A percentile compares a stretch with the other conserved stretches of the same genome.
Evolutionary conservation across 2,329 filamentous ascomycete genomes (phyloP).

Genomic region (Monosporascus sp.): DNA sequence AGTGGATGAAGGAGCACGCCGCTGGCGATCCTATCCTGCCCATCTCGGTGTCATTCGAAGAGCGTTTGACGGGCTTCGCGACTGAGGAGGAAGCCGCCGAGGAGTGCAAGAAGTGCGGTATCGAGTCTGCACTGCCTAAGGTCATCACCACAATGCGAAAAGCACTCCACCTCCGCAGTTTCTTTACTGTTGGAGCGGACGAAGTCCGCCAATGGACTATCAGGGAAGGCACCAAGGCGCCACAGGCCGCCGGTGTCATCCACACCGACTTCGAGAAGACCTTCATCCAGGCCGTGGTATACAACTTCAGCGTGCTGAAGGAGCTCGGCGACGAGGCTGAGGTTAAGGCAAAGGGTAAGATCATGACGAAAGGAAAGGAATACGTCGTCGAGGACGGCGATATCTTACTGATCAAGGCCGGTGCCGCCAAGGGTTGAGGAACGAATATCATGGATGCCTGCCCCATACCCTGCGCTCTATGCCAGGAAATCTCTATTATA

Average conservation of each 20-base stretch:
- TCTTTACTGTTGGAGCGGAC: slow-evolving; percentile 94
- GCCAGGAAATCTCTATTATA: background rate
- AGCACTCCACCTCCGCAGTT: slow-evolving; percentile 81
- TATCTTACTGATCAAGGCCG: slow-evolving; percentile 82
- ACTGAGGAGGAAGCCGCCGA: slow-evolving; percentile 71
- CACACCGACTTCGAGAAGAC: slow-evolving; percentile 99
- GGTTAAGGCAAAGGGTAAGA: slow-evolving; percentile 89
- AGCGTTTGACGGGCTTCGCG: slow-evolving; percentile 77
- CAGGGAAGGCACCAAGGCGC: slow-evolving; percentile 92
- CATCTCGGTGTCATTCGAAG: slow-evolving; percentile 88
- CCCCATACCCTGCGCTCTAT: background rate
- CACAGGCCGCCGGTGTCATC: slow-evolving; percentile 94
- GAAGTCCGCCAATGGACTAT: slow-evolving; percentile 99
- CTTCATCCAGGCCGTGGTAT: slow-evolving; percentile 93
- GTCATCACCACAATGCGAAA: slow-evolving; percentile 90
- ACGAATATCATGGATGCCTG: background rate
- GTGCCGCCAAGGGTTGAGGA: slow-evolving; percentile 66
- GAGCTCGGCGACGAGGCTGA: slow-evolving; percentile 84
- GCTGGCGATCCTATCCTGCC: slow-evolving; percentile 86
- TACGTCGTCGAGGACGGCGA: slow-evolving; percentile 85
- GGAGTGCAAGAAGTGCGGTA: slow-evolving; percentile 83
- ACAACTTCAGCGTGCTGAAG: slow-evolving; percentile 77
- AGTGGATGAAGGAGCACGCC: slow-evolving; percentile 92
- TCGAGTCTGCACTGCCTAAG: slow-evolving; percentile 88
- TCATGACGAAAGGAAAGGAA: slow-evolving; percentile 98